Evolutionary conservation across 495 filamentous ascomycete species (phyloP), one percentile per base, ranked within the genome.

Genomic region (Glarea lozoyensis): DNA sequence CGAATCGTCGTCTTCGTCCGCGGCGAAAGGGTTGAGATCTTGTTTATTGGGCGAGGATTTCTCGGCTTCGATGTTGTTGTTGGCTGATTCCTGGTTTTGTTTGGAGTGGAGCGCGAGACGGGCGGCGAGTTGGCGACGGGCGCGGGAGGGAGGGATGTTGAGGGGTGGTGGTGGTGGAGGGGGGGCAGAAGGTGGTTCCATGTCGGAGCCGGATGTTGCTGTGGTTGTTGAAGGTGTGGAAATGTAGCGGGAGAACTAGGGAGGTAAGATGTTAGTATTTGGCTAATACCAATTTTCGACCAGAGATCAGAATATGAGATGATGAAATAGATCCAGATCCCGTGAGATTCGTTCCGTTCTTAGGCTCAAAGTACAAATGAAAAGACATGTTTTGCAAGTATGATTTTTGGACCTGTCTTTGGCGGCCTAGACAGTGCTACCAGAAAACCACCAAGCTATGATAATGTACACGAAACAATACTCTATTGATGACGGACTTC

Each of bases 71-170:
- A 47, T 43, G 10, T 42, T 33, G 23, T 47, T 50, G 42, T 42
- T 39, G 32, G 52, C 7, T 43, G 48, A 45, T 34, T 62, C 63
- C 6, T 57, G 49, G 9, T 70, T 69, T 53, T 79, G 79, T 48
- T 82, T 79, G 50, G 82, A 82, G 48, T 88, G 85, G 53, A 83
- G 72, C 11, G 88, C 88, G 1, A 95, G 76, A 16, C 86, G 78
- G 21, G 81, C 83, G 21, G 86, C 87, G 13, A 95, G 70, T 60
- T 93, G 88, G 15, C 86, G 73, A 13, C 88, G 78, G 15, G 88
- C 88, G n/a, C 88, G 76, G 2, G 86, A 89, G 2, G 88, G 88
- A 9, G 83, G 81, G 17, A 88, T 75, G 54, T 88, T 87, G 25
- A 84, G 70, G 4, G 81, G 81, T 3, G 81, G 76, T 1, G 81